Conservation (phyloP, 441 rosid species). For the Euphorbia neoarborescens region DNA sequence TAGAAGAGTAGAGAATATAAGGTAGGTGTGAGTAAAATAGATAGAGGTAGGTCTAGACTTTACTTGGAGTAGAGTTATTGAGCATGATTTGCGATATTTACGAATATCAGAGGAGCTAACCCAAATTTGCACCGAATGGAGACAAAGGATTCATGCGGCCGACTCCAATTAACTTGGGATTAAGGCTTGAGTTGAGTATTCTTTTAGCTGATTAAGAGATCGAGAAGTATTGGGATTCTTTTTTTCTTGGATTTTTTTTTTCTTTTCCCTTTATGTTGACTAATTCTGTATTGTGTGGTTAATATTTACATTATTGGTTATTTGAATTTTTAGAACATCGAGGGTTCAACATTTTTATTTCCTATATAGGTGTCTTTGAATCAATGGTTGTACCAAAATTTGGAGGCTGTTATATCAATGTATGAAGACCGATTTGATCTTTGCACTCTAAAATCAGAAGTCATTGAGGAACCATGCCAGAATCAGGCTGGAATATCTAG, state of each 20-base stretch:
- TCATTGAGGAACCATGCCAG: slow-evolving; percentile 36
- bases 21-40: too few species aligned
- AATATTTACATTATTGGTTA: background rate
- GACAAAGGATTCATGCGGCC: too few species aligned
- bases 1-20: too few species aligned
- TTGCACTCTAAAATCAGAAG: slow-evolving; percentile 40
- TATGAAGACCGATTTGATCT: slow-evolving; percentile 88
- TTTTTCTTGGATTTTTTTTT: background rate
- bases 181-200: too few species aligned
- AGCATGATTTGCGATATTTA: too few species aligned
- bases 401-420: slow-evolving; percentile 81
- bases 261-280: background rate
- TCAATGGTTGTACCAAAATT: slow-evolving; percentile 78
- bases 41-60: too few species aligned
- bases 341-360: slow-evolving; percentile 6
- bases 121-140: too few species aligned
- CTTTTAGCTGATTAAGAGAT: background rate
- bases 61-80: too few species aligned
- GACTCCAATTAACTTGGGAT: too few species aligned
- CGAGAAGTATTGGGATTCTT: background rate
- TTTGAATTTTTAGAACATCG: slow-evolving; percentile 3
- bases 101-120: too few species aligned
- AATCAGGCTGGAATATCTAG: slow-evolving; percentile 32
- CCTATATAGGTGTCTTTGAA: slow-evolving; percentile 63
- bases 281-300: background rate